These are phyloP conservation scores for Artemisia annua DNA, from an alignment of 129 eudicot species.

Conservation along the genomic window DNA sequence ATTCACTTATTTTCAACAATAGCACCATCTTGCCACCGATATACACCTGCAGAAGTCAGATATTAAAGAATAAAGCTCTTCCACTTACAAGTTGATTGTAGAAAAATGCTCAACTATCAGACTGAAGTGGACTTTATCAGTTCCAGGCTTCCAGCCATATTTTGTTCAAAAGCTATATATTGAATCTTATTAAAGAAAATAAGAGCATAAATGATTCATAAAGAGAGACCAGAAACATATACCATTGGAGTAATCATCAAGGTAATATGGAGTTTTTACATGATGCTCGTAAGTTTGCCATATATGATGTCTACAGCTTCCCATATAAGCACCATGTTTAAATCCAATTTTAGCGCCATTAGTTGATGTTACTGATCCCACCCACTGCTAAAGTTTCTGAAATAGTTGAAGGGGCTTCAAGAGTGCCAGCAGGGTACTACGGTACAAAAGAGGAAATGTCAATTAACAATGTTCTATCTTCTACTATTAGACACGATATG, in stretches of 20 bases:
- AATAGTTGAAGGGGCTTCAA: conserved; percentile 61
- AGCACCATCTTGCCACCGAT: conserved; percentile 99
- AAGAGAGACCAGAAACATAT: conserved; percentile 21
- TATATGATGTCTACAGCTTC: conserved; percentile 95
- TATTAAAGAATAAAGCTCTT: conserved; percentile 11
- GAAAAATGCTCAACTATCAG: background rate
- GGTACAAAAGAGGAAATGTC: background rate
- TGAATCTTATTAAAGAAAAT: background rate
- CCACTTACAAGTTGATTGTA: background rate
- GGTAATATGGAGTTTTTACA: conserved; percentile 96
- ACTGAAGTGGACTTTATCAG: background rate
- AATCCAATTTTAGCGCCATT: conserved; percentile 63
- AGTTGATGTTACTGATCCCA: conserved; percentile 52
- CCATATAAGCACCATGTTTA: conserved; percentile 71
- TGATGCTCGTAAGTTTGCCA: no score
- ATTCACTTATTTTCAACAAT: conserved; percentile 60
- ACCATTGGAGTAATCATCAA: conserved; percentile 94
- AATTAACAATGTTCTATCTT: background rate
- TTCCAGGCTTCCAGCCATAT: background rate
- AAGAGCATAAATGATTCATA: background rate
- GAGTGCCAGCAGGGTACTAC: conserved; percentile 91
- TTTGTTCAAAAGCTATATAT: background rate
- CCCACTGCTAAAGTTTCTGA: conserved; percentile 58
- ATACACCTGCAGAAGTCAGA: conserved; percentile 44
- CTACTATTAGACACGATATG: background rate